Conservation (phyloP, 257 asterid genomes). For the Cinchona pubescens region DNA sequence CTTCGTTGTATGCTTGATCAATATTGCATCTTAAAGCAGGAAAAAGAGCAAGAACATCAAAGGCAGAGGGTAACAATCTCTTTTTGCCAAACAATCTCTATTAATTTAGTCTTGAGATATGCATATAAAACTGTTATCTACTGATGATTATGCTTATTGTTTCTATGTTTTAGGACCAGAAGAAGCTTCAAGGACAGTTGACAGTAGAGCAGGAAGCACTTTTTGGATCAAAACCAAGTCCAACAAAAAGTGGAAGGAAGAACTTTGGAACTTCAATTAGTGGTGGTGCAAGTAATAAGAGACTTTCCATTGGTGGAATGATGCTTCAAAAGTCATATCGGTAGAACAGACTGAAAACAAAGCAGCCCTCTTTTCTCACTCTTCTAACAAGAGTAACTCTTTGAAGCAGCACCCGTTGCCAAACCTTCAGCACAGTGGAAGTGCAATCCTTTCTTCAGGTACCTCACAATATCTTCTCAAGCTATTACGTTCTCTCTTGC, state of each 20-base stretch:
- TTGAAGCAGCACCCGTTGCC: conserved; percentile 38
- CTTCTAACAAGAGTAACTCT: conserved; percentile 20
- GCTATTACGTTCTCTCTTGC: background rate
- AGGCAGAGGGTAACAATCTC: conserved; percentile 64
- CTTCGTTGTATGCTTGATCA: conserved; percentile 66
- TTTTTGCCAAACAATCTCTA: conserved; percentile 9
- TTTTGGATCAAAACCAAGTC: conserved; percentile 80
- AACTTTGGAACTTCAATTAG: conserved; percentile 44
- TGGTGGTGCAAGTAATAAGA: conserved; percentile 45
- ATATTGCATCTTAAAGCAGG: conserved; percentile 56
- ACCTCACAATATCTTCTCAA: conserved; percentile 2
- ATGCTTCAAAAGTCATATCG: conserved; percentile 51
- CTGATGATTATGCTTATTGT: background rate
- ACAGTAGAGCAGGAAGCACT: conserved; percentile 76
- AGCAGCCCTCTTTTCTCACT: conserved; percentile 31
- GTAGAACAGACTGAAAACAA: too few relatives aligned
- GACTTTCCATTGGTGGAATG: conserved; percentile 69
- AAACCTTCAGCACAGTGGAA: conserved; percentile 27
- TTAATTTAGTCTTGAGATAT: background rate
- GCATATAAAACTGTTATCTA: conserved; percentile 3
- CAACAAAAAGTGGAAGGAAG: conserved; percentile 60
- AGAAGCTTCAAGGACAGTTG: conserved; percentile 83
- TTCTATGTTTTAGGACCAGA: conserved; percentile 55
- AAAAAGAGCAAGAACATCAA: conserved; percentile 75
- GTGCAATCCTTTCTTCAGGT: conserved; percentile 48